Evolutionary conservation across 2,329 filamentous ascomycete species (phyloP).

Genomic region (Beauveria australis): DNA sequence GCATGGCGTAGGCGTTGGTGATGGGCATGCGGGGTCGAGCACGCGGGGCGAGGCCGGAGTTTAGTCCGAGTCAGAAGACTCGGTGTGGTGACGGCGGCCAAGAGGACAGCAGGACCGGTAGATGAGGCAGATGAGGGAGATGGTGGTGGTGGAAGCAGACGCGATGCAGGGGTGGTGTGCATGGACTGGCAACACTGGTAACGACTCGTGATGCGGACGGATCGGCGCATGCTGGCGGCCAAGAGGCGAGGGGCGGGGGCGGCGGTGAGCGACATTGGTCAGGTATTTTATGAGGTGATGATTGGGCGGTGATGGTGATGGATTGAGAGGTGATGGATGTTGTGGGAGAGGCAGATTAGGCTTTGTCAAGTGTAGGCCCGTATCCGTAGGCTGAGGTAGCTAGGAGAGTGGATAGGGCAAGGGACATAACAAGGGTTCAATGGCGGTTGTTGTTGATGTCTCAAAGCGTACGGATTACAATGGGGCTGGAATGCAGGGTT

Average conservation of each 20-base stretch:
- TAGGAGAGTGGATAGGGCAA: no score
- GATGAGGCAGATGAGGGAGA: not conserved
- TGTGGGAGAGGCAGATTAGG: no score
- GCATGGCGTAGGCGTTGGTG: conserved; percentile 12
- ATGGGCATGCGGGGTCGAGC: not conserved
- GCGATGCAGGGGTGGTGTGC: not conserved
- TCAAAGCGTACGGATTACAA: no score
- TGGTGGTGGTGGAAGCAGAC: not conserved
- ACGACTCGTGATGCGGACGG: not conserved
- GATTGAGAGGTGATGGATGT: no score
- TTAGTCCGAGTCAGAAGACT: not conserved
- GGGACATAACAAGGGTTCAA: no score
- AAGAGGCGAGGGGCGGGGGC: not conserved
- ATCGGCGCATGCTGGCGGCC: not conserved
- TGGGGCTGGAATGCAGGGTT: no score
- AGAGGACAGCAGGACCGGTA: not conserved
- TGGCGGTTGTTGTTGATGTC: no score
- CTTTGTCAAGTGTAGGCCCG: no score
- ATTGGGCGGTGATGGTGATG: no score
- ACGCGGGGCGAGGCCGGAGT: not conserved
- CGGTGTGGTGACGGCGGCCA: not conserved
- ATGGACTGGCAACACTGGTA: not conserved
- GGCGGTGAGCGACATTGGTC: not conserved
- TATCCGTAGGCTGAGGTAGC: no score
- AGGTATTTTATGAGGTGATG: no score